These are phyloP conservation scores for Acanthamoeba sp. DNA, from an alignment of 208 protist genomes.

Conservation along the genomic window DNA sequence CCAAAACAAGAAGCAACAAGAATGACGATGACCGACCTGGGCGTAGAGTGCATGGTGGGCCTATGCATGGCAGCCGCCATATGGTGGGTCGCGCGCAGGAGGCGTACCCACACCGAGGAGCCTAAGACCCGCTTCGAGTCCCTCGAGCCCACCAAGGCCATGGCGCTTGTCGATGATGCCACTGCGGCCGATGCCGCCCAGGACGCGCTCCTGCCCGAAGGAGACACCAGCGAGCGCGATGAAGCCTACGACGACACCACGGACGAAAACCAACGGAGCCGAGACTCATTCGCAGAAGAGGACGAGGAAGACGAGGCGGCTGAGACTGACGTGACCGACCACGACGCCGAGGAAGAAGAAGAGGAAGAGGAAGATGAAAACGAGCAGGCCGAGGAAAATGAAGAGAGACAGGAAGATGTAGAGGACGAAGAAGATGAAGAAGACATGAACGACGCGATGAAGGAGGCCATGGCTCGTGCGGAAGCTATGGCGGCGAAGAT, in stretches of 20 bases:
- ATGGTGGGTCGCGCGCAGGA: slow-evolving; percentile 13
- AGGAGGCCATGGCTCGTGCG: background rate
- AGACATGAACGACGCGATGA: background rate
- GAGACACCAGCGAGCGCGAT: background rate
- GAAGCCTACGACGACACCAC: background rate
- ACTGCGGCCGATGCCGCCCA: background rate
- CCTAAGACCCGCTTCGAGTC: background rate
- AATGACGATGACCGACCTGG: slow-evolving; percentile 3
- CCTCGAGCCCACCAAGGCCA: background rate
- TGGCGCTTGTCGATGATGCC: background rate
- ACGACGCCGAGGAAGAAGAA: background rate
- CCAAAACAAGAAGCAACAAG: background rate
- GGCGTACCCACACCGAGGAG: slow-evolving; percentile 2
- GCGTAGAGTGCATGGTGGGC: slow-evolving; percentile 31
- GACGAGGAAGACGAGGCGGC: background rate
- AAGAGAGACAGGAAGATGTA: background rate
- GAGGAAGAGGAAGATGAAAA: background rate
- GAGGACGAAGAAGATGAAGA: background rate
- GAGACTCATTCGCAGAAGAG: background rate
- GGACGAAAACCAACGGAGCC: background rate
- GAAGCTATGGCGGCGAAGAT: background rate
- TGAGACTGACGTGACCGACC: background rate
- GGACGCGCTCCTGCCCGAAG: background rate
- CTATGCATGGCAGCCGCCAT: slow-evolving; percentile 5
- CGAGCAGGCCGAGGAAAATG: background rate